A percentile compares a stretch with the other conserved stretches of the same genome.
phyloP scores from a whole-genome alignment of 2,329 filamentous ascomycete species.

The Pseudogymnoascus sp. region DNA sequence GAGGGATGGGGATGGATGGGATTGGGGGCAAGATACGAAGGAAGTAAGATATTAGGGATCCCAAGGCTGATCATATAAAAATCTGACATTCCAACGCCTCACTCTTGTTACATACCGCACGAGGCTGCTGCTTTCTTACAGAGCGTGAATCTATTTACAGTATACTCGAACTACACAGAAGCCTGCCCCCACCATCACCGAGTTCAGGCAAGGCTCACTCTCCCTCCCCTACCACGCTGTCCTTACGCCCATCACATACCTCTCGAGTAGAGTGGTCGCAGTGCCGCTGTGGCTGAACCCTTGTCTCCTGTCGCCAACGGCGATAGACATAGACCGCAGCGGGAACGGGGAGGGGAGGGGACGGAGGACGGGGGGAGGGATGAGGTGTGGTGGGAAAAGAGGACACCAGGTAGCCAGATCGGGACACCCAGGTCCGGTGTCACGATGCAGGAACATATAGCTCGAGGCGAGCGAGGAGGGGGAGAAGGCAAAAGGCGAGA shows the following conservation, averaged over 20 bases:
- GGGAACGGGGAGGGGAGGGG: not conserved
- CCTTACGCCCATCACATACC: not conserved
- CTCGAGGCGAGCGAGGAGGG: not conserved
- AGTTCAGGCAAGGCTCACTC: conserved; percentile 2
- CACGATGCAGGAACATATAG: conserved; percentile 1
- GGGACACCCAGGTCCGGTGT: not conserved
- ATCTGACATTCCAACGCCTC: not conserved
- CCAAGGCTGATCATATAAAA: not conserved
- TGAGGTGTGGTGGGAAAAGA: not conserved
- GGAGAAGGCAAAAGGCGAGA: not conserved
- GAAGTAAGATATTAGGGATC: not conserved
- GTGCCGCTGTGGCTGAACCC: not conserved
- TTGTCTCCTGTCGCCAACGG: not conserved
- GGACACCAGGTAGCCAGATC: not conserved
- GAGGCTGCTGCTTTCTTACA: not conserved
- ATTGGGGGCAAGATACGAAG: not conserved
- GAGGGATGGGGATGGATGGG: not conserved
- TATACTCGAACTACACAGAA: not conserved
- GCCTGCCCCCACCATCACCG: not conserved
- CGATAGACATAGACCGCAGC: not conserved
- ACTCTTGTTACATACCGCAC: not conserved
- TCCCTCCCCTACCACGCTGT: not conserved
- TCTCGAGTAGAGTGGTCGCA: not conserved
- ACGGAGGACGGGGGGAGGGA: not conserved
- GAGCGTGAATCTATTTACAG: not conserved